Percentiles rank a stretch among this genome's conserved stretches.
These are phyloP conservation scores for Epichloe amarillans DNA, from an alignment of 2,329 filamentous ascomycete genomes.

Conservation along the genomic window DNA sequence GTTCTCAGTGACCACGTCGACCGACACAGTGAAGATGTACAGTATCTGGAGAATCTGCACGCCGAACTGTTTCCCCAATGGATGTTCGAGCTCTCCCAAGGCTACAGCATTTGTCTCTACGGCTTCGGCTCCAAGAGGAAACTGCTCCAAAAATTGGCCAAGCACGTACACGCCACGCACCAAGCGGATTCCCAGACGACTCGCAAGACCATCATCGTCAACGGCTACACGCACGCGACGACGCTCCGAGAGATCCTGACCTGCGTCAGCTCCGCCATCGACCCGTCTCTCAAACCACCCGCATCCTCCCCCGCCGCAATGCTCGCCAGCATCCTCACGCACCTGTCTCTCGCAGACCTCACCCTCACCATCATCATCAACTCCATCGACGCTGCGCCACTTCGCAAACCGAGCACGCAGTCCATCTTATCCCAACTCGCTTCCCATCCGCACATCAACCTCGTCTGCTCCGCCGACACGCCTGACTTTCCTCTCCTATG, in stretches of 20 bases:
- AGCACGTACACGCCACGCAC: conserved; percentile 38
- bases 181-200: conserved; percentile 20
- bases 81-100: conserved; percentile 76
- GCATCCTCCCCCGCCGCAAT: conserved; percentile 56
- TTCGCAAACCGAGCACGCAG: conserved; percentile 60
- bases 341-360: conserved; percentile 33
- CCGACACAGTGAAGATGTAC: conserved; percentile 55
- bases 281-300: conserved; percentile 32
- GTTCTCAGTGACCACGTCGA: conserved; percentile 49
- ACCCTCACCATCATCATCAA: conserved; percentile 62
- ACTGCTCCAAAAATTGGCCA: conserved; percentile 64
- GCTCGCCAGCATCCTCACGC: conserved; percentile 49
- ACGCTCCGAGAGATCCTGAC: conserved; percentile 56
- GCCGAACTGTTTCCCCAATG: conserved; percentile 74
- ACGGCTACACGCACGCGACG: conserved; percentile 62
- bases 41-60: conserved; percentile 62
- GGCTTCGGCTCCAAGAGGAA: conserved; percentile 82
- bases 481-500: conserved; percentile 80
- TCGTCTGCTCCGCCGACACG: conserved; percentile 75
- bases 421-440: conserved; percentile 64
- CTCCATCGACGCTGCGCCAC: conserved; percentile 67
- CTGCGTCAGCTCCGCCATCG: conserved; percentile 53
- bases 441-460: conserved; percentile 54
- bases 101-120: conserved; percentile 82
- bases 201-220: conserved; percentile 60